A percentile compares a stretch with the other conserved stretches of the same genome.
These are phyloP conservation scores for Aspergillus quadrilineatus DNA, from an alignment of 2,329 filamentous ascomycete genomes.

Conservation along the genomic window DNA sequence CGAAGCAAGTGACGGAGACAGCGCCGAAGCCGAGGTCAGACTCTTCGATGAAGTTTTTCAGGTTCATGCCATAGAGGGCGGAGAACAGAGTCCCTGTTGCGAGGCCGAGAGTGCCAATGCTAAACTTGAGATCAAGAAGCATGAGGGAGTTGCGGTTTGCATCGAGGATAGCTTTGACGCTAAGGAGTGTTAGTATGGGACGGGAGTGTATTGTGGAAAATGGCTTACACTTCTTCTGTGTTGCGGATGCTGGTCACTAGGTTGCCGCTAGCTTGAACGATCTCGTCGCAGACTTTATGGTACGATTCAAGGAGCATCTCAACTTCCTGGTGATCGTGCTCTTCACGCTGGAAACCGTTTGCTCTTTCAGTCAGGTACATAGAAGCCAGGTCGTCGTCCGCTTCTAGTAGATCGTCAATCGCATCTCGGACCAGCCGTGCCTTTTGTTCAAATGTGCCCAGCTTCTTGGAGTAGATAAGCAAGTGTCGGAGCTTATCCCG, in stretches of 20 bases:
- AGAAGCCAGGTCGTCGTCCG: slow-evolving; percentile 86
- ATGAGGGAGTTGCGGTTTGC: slow-evolving; percentile 98
- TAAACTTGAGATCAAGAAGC: slow-evolving; percentile 95
- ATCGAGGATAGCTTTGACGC: slow-evolving; percentile 93
- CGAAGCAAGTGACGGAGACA: slow-evolving; percentile 68
- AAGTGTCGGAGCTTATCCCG: slow-evolving; percentile 87
- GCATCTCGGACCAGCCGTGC: slow-evolving; percentile 90
- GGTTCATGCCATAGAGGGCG: slow-evolving; percentile 99
- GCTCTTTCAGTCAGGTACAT: slow-evolving; percentile 96
- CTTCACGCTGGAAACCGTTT: slow-evolving; percentile 67
- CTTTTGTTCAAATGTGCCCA: slow-evolving; percentile 97
- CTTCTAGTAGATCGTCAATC: slow-evolving; percentile 91
- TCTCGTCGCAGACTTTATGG: slow-evolving; percentile 96
- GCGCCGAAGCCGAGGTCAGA: slow-evolving; percentile 79
- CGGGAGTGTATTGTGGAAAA: neutral
- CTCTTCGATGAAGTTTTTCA: slow-evolving; percentile 98
- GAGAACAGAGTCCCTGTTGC: slow-evolving; percentile 93
- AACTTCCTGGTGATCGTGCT: slow-evolving; percentile 91
- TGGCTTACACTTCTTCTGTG: slow-evolving; percentile 89
- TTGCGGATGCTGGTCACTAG: slow-evolving; percentile 93
- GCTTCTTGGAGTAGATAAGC: slow-evolving; percentile 89
- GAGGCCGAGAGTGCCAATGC: slow-evolving; percentile 89
- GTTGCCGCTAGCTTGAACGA: slow-evolving; percentile 91
- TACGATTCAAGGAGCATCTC: slow-evolving; percentile 97
- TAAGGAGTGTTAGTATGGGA: slow-evolving; percentile 40